Percentiles rank a stretch among this genome's conserved stretches.
phyloP scores from a whole-genome alignment of 2,329 filamentous ascomycete species.

The Colletotrichum sp. region DNA sequence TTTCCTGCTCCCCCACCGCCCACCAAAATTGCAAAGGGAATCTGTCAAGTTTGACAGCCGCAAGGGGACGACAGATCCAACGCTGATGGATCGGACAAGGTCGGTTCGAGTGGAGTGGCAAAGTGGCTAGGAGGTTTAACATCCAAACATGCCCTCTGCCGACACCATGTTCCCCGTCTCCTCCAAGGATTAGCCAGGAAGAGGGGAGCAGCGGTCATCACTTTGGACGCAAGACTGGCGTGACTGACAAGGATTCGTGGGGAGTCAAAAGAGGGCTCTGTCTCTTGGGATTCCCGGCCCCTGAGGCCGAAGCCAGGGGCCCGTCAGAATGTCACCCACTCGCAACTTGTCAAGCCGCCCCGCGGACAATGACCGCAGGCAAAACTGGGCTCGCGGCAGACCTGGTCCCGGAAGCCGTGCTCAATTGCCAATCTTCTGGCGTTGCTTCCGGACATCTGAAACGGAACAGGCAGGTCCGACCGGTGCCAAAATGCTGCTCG shows the following conservation, averaged over 20 bases:
- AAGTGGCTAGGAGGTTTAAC: constrained; percentile 15
- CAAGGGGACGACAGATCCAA: constrained; percentile 19
- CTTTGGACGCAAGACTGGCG: constrained; percentile 15
- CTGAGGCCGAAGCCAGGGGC: constrained; percentile 6
- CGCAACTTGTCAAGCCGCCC: not conserved
- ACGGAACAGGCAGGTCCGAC: constrained; percentile 19
- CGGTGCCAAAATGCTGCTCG: not conserved
- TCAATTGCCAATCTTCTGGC: constrained; percentile 7
- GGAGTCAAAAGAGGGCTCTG: not conserved
- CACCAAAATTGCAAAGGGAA: constrained; percentile 16
- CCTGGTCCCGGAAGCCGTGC: constrained; percentile 12
- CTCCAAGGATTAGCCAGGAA: constrained; percentile 12
- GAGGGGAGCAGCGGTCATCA: constrained; percentile 7
- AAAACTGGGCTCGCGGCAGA: constrained; percentile 7
- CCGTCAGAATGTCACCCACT: constrained; percentile 2
- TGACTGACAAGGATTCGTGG: constrained; percentile 7
- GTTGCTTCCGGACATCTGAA: constrained; percentile 20
- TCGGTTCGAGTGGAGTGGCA: constrained; percentile 16
- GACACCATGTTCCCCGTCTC: constrained; percentile 6
- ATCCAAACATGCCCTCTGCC: constrained; percentile 18
- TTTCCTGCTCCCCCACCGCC: not conserved
- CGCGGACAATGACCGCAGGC: constrained; percentile 7
- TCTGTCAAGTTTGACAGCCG: constrained; percentile 23
- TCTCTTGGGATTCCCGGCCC: not conserved
- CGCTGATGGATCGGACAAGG: constrained; percentile 20